phyloP scores from a whole-genome alignment of 2,329 filamentous ascomycete genomes.

The Diaporthe vaccinii region DNA sequence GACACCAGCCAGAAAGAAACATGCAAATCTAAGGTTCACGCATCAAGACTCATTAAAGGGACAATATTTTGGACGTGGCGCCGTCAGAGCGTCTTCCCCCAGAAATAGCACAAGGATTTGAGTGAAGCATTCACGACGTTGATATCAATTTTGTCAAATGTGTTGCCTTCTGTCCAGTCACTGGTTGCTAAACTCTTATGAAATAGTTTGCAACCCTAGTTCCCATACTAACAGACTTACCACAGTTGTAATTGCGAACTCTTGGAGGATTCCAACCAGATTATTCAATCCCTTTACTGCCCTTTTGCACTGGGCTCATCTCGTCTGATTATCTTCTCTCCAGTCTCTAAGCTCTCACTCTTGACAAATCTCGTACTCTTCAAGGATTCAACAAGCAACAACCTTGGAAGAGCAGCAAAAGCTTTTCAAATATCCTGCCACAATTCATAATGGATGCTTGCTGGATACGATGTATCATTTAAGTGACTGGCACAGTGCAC shows the following conservation, averaged over 20 bases:
- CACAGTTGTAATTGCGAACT: not conserved
- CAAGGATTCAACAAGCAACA: not conserved
- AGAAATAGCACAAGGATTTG: not conserved
- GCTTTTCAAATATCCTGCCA: not conserved
- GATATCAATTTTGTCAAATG: not conserved
- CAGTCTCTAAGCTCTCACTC: not conserved
- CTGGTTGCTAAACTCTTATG: not conserved
- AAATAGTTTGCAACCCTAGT: not conserved
- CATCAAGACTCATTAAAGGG: not conserved
- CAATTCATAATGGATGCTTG: too few relatives aligned
- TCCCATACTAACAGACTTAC: not conserved
- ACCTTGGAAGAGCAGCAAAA: not conserved
- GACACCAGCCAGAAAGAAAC: not conserved
- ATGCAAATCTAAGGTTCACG: not conserved
- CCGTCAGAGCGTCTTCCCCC: not conserved
- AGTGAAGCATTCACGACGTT: not conserved
- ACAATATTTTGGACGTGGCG: too few relatives aligned
- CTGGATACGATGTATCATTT: not conserved
- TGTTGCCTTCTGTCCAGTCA: not conserved
- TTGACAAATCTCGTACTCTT: not conserved
- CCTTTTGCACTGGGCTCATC: too few relatives aligned
- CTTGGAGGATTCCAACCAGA: not conserved
- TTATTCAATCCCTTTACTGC: not conserved
- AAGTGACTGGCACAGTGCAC: too few relatives aligned
- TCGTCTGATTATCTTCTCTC: not conserved